Base-by-base conservation (phyloP, 1,139 yeast genomes). In the Yamadazyma mexicana region DNA sequence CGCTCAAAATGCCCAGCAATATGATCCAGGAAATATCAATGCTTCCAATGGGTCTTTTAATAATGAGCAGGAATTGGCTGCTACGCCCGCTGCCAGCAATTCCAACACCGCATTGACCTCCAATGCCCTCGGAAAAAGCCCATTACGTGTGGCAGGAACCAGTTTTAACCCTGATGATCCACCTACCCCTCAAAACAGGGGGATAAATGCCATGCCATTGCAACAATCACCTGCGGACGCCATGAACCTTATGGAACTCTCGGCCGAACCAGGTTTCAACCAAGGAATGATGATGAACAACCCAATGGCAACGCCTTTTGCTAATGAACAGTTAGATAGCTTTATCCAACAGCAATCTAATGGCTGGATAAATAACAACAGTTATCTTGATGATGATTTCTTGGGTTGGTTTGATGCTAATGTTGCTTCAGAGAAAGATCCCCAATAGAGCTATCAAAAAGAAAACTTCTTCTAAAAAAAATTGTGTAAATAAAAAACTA, bases 381-480 rank as follows among this genome's bases (percentile, higher is more conserved):
- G 79, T 40, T 68, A 66, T 42, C 48, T 48, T 36, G 76, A 71
- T 42, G 97, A 89, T 57, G 97, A 89, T 57, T 84, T 91, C 56
- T 68, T 91, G 38, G 97, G 97, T n/a, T 91, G 96, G 96, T 85
- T 89, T 68, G 96, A 89, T 56, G 81, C 66, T 72, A 71, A 67
- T 47, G 61, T 69, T 62, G 58, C 66, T 39, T 58, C 64, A 18
- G 64, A 60, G 42, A 51, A 32, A 25, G 38, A 30, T 22, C 12
- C 16, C 23, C 15, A 32, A 15, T 18, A 20, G 8, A 20, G 22
- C 22, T 8, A 6, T 20, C 22, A 20, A 20, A 20, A 20, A 20
- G 8, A n/a, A n/a, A n/a, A n/a, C n/a, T n/a, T n/a, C n/a, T n/a
- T n/a, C n/a, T n/a, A n/a, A n/a, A n/a, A n/a, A n/a, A n/a, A n/a